A percentile compares a stretch with the other conserved stretches of the same genome.
Evolutionary conservation across 208 protist genomes (phyloP).

Genomic region (Acanthamoeba sp.): DNA sequence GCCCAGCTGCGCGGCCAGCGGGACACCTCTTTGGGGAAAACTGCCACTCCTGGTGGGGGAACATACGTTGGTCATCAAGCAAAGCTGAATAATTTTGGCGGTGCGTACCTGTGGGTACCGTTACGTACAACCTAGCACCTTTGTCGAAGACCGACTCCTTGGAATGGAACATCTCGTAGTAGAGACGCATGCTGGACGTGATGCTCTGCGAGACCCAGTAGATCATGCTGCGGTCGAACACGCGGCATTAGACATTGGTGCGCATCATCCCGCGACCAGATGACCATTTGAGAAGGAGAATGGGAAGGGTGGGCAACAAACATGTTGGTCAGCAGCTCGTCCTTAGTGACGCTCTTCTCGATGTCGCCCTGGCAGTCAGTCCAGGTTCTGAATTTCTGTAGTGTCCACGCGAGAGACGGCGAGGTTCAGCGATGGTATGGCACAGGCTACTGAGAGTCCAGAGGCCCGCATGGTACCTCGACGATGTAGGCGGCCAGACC

Average conservation of each 20-base stretch:
- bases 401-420: background rate
- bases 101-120: slow-evolving; percentile 19
- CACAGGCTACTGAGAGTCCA: too few relatives aligned
- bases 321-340: slow-evolving; percentile 73
- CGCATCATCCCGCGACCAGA: too few relatives aligned
- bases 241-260: background rate
- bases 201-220: slow-evolving; percentile 60
- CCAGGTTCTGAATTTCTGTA: slow-evolving; percentile 44
- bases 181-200: slow-evolving; percentile 51
- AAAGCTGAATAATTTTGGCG: background rate
- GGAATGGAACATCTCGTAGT: slow-evolving; percentile 55
- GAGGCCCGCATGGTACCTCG: background rate
- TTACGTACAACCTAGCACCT: background rate
- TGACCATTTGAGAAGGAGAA: background rate
- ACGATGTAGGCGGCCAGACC: slow-evolving; percentile 64
- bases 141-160: background rate
- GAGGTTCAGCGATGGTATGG: background rate
- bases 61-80: too few relatives aligned
- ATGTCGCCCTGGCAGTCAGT: background rate
- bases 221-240: background rate
- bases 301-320: background rate
- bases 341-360: slow-evolving; percentile 50
- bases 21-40: slow-evolving; percentile 4
- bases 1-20: slow-evolving; percentile 51
- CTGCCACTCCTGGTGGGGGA: background rate